These are phyloP conservation scores for Penicillium sp. DNA, from an alignment of 2,329 filamentous ascomycete genomes.

Conservation along the genomic window DNA sequence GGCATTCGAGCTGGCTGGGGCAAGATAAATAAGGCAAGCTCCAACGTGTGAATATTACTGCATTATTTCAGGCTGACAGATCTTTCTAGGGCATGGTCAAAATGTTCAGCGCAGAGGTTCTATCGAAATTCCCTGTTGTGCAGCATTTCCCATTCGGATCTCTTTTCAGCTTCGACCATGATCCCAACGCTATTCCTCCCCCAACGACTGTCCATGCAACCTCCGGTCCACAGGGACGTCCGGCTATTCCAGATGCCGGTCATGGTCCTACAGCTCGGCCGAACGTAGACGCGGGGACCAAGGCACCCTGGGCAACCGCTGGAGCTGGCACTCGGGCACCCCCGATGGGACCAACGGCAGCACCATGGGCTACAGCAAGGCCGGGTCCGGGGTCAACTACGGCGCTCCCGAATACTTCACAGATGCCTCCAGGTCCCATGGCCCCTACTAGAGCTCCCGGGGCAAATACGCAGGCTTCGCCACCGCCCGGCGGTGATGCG, in stretches of 20 bases:
- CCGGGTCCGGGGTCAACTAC: slow-evolving; percentile 8
- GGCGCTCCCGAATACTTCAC: slow-evolving; percentile 29
- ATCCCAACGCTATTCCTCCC: slow-evolving; percentile 58
- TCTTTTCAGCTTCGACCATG: slow-evolving; percentile 72
- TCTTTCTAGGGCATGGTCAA: slow-evolving; percentile 82
- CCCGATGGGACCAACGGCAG: slow-evolving; percentile 27
- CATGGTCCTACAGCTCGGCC: slow-evolving; percentile 17
- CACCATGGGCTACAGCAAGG: slow-evolving; percentile 29
- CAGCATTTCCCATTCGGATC: slow-evolving; percentile 88
- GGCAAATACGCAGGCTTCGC: slow-evolving; percentile 22
- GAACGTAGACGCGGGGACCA: slow-evolving; percentile 25
- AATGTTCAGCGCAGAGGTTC: slow-evolving; percentile 96
- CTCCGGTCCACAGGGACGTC: slow-evolving; percentile 26
- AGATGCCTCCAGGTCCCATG: slow-evolving; percentile 29
- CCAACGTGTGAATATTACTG: neutral
- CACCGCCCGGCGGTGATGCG: slow-evolving; percentile 20
- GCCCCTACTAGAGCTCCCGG: slow-evolving; percentile 36
- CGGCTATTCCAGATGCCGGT: slow-evolving; percentile 20
- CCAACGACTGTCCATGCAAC: slow-evolving; percentile 56
- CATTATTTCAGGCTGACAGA: slow-evolving; percentile 1
- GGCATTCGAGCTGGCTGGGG: slow-evolving; percentile 93
- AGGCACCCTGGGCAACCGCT: slow-evolving; percentile 37
- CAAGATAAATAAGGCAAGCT: slow-evolving; percentile 81
- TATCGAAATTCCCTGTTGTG: slow-evolving; percentile 97
- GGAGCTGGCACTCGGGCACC: slow-evolving; percentile 13